These are phyloP conservation scores for Diaporthe sp. DNA, from an alignment of 2,329 filamentous ascomycete genomes.

Conservation along the genomic window DNA sequence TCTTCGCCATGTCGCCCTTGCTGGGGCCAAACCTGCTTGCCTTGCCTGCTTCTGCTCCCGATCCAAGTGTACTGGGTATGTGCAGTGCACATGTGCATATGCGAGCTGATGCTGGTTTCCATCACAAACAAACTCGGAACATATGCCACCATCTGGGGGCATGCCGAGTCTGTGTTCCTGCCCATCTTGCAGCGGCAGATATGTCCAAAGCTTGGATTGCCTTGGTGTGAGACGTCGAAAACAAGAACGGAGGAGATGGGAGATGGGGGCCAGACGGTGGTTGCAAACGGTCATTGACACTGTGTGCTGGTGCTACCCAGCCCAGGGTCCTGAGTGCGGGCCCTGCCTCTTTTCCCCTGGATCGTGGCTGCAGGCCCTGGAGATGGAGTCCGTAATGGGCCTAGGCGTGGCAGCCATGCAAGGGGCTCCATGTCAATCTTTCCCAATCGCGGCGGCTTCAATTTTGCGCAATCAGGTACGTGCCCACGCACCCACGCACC, in stretches of 20 bases:
- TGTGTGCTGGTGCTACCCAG: not conserved
- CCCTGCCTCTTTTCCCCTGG: slow-evolving; percentile 20
- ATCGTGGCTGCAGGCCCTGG: slow-evolving; percentile 25
- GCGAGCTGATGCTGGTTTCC: not conserved
- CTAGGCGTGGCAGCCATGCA: slow-evolving; percentile 23
- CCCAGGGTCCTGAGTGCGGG: slow-evolving; percentile 2
- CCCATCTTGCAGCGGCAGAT: not conserved
- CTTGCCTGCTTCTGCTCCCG: not conserved
- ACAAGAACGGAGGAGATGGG: not conserved
- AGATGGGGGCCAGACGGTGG: not conserved
- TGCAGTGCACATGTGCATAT: not conserved
- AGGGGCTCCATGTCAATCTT: slow-evolving; percentile 24
- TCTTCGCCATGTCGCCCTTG: slow-evolving; percentile 2
- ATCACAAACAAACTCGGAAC: slow-evolving; percentile 7
- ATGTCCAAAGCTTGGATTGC: not conserved
- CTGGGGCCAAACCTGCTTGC: slow-evolving; percentile 4
- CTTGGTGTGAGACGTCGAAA: not conserved
- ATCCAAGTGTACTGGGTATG: not conserved
- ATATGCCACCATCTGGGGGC: not conserved
- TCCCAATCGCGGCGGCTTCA: slow-evolving; percentile 6
- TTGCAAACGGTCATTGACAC: not conserved
- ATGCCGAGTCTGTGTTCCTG: not conserved
- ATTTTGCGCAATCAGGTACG: slow-evolving; percentile 22
- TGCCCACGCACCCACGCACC: slow-evolving; percentile 2
- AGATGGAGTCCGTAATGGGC: slow-evolving; percentile 7